Conservation (phyloP, 2,329 filamentous ascomycete genomes). For the Monilinia aucupariae region DNA sequence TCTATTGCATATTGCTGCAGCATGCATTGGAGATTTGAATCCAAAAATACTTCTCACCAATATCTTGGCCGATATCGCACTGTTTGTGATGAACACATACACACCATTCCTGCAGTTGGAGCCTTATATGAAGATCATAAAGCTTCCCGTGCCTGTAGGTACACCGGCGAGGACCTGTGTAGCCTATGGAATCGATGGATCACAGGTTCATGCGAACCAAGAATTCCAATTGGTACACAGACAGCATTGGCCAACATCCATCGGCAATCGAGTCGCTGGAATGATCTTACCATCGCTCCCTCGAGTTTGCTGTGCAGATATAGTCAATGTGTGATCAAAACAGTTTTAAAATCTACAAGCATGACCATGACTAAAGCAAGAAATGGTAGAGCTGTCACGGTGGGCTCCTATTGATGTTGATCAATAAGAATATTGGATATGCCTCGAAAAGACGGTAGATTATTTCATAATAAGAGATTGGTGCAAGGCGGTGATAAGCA, state of each 20-base stretch:
- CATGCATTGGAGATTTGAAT: conserved; percentile 74
- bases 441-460: conserved; percentile 41
- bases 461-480: conserved; percentile 25
- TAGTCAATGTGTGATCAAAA: conserved; percentile 58
- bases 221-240: conserved; percentile 58
- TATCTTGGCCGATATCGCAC: conserved; percentile 75
- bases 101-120: conserved; percentile 55
- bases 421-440: conserved; percentile 43
- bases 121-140: not conserved
- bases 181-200: conserved; percentile 53
- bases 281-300: conserved; percentile 60
- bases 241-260: conserved; percentile 53
- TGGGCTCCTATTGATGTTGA: conserved; percentile 38
- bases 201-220: conserved; percentile 67
- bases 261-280: conserved; percentile 61
- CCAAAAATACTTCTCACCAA: conserved; percentile 73
- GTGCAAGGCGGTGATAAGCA: conserved; percentile 23
- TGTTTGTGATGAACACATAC: conserved; percentile 57
- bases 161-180: conserved; percentile 56
- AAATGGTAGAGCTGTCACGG: conserved; percentile 36
- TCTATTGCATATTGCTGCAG: conserved; percentile 61
- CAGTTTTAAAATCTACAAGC: conserved; percentile 63
- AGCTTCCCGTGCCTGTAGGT: conserved; percentile 64
- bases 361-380: conserved; percentile 50
- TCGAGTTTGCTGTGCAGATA: conserved; percentile 62